Evolutionary conservation across 2,329 filamentous ascomycete genomes (phyloP), one percentile per base, ranked within the genome.

Genomic region (Fusarium kyushuense): DNA sequence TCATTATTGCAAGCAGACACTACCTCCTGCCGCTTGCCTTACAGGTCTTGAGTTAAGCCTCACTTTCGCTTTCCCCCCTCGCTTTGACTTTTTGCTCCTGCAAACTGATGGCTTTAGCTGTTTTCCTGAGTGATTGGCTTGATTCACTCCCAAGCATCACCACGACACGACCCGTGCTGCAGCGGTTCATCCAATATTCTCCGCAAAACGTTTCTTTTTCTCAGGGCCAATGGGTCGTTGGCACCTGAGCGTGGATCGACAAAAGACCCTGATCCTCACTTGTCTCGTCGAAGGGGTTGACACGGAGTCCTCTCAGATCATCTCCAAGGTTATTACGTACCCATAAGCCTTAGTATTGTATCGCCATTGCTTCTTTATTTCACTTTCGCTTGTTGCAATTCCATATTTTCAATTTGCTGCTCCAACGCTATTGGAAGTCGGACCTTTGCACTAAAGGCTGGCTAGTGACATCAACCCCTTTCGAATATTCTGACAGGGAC

Each of bases 381-480:
- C 25, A 17, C 13, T 43, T n/a, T n/a, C 17, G 41, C 11, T 43
- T 17, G 41, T 35, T 42, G 23, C 12, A 21, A 30, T 45, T 38
- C 38, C 12, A 25, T 45, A 10, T 21, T 29, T 51, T 57, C 58
- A 63, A 51, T 54, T 67, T 65, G 54, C 40, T 52, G 54, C 49
- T 55, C 41, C 19, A 61, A 56, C 19, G 21, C 45, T 40, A 42
- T 48, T 45, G 45, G 16, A 49, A 36, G 21, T 49, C 17, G 45
- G 45, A 41, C 42, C 59, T 54, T 54, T 62, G 57, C 67, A 60
- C 71, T 72, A 70, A 45, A 54, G 42, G 40, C 42, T 63, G 23
- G n/a, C 33, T 35, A 70, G 71, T 60, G 54, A 56, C 66, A 61
- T 65, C 49, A 71, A 67, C 60, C 63, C 65, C 70, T 58, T 68